A percentile compares a stretch with the other conserved stretches of the same genome.
These are phyloP conservation scores for Phytophthora brassicae DNA, from an alignment of 352 stramenopile genomes.

Conservation along the genomic window DNA sequence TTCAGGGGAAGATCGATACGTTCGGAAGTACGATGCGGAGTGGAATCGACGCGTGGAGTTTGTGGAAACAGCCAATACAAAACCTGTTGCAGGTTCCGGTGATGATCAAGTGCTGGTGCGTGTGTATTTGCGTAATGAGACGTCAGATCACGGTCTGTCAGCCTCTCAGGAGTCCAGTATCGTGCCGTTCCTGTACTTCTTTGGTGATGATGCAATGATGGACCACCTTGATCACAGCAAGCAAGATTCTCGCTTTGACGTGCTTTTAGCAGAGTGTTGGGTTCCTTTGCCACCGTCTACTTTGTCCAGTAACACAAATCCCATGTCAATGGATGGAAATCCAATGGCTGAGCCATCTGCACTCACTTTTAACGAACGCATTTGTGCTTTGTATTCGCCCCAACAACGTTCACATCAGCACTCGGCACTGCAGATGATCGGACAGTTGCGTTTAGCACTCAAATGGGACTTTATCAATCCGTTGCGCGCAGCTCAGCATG, in stretches of 20 bases:
- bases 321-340: conserved; percentile 32
- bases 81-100: conserved; percentile 6
- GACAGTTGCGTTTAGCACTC: conserved; percentile 68
- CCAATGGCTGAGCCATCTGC: conserved; percentile 29
- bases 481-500: conserved; percentile 35
- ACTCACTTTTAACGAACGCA: conserved; percentile 58
- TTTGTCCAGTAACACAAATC: conserved; percentile 23
- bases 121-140: conserved; percentile 74
- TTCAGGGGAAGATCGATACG: conserved; percentile 27
- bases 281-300: conserved; percentile 59
- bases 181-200: conserved; percentile 88
- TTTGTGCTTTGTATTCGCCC: conserved; percentile 69
- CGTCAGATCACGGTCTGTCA: conserved; percentile 75
- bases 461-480: conserved; percentile 82
- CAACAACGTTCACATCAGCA: conserved; percentile 31
- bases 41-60: conserved; percentile 87
- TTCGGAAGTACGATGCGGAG: conserved; percentile 62
- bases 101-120: conserved; percentile 64
- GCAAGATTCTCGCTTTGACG: conserved; percentile 79
- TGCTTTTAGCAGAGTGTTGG: conserved; percentile 79
- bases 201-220: conserved; percentile 85
- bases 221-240: conserved; percentile 87
- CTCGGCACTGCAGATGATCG: conserved; percentile 64
- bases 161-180: conserved; percentile 82
- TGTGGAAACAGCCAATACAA: conserved; percentile 47